Percentiles rank a stretch among this genome's conserved stretches.
Conservation (phyloP, 257 asterid species). For the Solanum arcanum region DNA sequence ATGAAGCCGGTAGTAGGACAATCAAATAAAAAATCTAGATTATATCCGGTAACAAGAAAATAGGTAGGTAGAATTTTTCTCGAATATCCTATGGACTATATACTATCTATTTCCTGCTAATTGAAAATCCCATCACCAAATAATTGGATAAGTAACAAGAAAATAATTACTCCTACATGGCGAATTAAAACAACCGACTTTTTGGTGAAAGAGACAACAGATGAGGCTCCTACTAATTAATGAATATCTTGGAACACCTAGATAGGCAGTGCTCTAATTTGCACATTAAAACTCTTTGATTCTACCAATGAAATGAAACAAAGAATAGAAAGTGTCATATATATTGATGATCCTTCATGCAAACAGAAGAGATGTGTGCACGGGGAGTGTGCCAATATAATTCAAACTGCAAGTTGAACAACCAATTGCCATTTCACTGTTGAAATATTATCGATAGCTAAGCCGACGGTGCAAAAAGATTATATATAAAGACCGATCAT, state of each 20-base stretch:
- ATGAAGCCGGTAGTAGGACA: neutral
- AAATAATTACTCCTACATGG: neutral
- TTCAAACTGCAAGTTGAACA: neutral
- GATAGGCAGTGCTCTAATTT: neutral
- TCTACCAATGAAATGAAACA: neutral
- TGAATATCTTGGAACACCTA: too few species aligned
- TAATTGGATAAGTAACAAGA: neutral
- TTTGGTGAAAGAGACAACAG: neutral
- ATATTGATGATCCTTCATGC: neutral
- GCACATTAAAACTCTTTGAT: neutral
- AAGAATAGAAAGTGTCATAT: neutral
- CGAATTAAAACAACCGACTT: neutral
- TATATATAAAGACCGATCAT: too few species aligned
- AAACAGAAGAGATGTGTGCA: neutral
- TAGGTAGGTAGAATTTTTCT: neutral
- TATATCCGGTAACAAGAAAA: neutral
- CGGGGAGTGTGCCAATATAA: neutral
- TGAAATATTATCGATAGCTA: too few species aligned
- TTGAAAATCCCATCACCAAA: neutral
- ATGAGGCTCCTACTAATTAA: too few species aligned
- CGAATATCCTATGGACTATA: neutral
- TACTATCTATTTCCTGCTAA: neutral
- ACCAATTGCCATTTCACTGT: too few species aligned
- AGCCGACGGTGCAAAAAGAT: too few species aligned
- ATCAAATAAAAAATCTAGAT: neutral